A percentile compares a stretch with the other conserved stretches of the same genome.
phyloP scores from a whole-genome alignment of 345 rosid species.

The Firmiana major region DNA sequence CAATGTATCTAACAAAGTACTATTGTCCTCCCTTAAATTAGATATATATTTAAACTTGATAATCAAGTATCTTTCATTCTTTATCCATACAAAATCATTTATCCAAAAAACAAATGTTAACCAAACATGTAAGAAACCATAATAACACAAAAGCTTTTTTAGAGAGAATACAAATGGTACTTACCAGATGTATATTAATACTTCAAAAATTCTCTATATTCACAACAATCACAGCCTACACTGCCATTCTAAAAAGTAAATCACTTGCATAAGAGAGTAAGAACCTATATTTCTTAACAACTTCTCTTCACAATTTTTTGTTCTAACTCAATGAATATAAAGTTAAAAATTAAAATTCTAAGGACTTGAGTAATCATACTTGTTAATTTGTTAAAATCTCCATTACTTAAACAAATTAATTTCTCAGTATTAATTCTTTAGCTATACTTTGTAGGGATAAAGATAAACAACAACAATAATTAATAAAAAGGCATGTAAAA shows the following conservation, averaged over 20 bases:
- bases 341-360: no score
- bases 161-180: background rate
- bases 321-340: no score
- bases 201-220: background rate
- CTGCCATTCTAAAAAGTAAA: background rate
- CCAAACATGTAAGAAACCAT: background rate
- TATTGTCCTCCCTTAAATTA: background rate
- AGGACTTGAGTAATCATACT: no score
- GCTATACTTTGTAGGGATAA: no score
- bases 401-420: no score
- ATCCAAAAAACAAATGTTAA: background rate
- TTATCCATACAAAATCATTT: background rate
- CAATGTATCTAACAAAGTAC: background rate
- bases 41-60: background rate
- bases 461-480: no score
- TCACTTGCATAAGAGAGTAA: no score
- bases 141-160: background rate
- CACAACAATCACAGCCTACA: background rate
- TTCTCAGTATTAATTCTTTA: no score
- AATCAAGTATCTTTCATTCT: background rate
- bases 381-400: no score
- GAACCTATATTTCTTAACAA: no score
- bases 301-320: no score
- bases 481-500: no score
- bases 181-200: background rate